Evolutionary conservation across 1,139 yeast species (phyloP).

Genomic region (Blastobotrys aristatus): DNA sequence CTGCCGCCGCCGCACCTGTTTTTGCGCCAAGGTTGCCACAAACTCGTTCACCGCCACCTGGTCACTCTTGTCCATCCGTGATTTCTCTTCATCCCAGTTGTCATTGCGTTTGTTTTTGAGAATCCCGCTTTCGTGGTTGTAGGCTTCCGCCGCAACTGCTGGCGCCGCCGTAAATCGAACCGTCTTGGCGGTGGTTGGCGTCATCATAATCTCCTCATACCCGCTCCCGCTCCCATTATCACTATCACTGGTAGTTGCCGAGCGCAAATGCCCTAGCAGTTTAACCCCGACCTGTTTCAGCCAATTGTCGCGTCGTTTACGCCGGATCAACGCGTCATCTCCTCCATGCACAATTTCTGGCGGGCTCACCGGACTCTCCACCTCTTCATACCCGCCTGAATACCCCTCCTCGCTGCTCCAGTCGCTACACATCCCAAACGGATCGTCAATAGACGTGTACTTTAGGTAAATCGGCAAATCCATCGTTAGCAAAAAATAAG

Average conservation of each 20-base stretch:
- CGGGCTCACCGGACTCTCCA: slow-evolving; percentile 2
- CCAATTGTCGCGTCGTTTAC: slow-evolving; percentile 1
- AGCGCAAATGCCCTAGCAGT: slow-evolving; percentile 1
- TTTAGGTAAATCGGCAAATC: slow-evolving; percentile 5
- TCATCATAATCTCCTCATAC: not conserved
- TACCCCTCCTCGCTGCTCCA: no score
- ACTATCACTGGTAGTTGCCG: not conserved
- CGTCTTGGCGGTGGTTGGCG: not conserved
- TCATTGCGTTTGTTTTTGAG: slow-evolving; percentile 14
- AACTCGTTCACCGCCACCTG: slow-evolving; percentile 6
- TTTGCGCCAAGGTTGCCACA: slow-evolving; percentile 5
- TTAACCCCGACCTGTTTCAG: not conserved
- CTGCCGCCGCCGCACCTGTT: slow-evolving; percentile 8
- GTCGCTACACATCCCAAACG: no score
- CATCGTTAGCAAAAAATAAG: not conserved
- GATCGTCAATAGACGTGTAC: slow-evolving; percentile 3
- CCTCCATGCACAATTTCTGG: slow-evolving; percentile 1
- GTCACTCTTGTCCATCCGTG: slow-evolving; percentile 8
- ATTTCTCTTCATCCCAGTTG: slow-evolving; percentile 12
- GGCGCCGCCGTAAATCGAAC: not conserved
- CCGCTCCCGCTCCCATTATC: slow-evolving; percentile 6
- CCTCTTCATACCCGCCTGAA: no score
- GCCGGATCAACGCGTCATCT: slow-evolving; percentile 6
- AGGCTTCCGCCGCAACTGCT: not conserved
- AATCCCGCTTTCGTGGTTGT: slow-evolving; percentile 13